A percentile compares a stretch with the other conserved stretches of the same genome.
phyloP scores from a whole-genome alignment of 306 rosid genomes.

The Neltuma alba region DNA sequence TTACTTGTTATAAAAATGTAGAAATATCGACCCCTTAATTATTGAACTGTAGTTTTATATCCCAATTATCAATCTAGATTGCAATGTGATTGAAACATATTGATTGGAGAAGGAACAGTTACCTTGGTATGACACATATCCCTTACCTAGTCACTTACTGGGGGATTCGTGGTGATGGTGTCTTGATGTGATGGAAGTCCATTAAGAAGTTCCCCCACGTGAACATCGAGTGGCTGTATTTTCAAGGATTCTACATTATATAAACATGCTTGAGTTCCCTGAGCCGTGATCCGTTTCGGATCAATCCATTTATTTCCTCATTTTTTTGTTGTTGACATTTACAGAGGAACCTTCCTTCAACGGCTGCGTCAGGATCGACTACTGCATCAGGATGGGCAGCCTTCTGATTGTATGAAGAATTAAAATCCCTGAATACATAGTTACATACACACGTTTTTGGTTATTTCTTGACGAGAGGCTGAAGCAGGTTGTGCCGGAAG shows the following conservation, averaged over 20 bases:
- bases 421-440: slow-evolving; percentile 33
- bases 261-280: neutral
- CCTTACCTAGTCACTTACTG: slow-evolving; percentile 10
- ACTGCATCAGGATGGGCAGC: slow-evolving; percentile 98
- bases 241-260: neutral
- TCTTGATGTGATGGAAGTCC: neutral
- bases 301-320: neutral
- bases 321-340: slow-evolving; percentile 18
- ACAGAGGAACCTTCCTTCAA: slow-evolving; percentile 83
- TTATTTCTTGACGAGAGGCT: slow-evolving; percentile 30
- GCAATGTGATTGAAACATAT: neutral
- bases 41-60: slow-evolving; percentile 21
- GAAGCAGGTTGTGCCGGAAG: slow-evolving; percentile 41
- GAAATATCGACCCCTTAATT: slow-evolving; percentile 15
- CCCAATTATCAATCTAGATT: slow-evolving; percentile 23
- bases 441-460: slow-evolving; percentile 41
- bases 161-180: neutral
- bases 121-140: slow-evolving; percentile 19
- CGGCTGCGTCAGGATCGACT: slow-evolving; percentile 67
- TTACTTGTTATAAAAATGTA: neutral
- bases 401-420: slow-evolving; percentile 69
- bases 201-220: neutral
- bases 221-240: neutral
- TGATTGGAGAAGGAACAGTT: slow-evolving; percentile 14
- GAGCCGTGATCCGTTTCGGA: neutral